Percentiles rank a stretch among this genome's conserved stretches.
Conservation (phyloP, 495 filamentous ascomycete species). For the Xylaria intraflava region DNA sequence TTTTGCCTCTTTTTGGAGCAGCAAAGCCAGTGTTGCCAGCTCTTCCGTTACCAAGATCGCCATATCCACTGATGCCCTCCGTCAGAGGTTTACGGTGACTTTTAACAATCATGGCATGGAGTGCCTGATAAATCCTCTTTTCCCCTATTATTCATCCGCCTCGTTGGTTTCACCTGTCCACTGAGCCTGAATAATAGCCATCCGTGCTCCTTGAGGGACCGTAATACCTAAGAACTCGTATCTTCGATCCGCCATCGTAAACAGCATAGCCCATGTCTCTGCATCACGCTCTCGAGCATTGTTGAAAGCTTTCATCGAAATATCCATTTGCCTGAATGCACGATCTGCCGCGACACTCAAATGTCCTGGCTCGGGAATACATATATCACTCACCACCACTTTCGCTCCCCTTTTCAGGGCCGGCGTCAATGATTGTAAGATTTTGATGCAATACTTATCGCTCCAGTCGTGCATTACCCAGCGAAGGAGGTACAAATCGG, state of each 20-base stretch:
- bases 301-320: conserved; percentile 21
- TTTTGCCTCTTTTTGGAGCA: no score
- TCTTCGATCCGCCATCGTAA: conserved; percentile 19
- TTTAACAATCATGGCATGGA: no score
- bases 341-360: conserved; percentile 3
- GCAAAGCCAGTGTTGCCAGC: no score
- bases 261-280: conserved; percentile 22
- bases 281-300: conserved; percentile 25
- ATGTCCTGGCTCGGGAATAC: conserved; percentile 27
- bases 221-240: conserved; percentile 13
- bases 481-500: conserved; percentile 43
- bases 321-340: conserved; percentile 20
- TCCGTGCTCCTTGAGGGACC: neutral
- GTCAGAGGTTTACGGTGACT: no score
- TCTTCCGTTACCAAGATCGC: no score
- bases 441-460: conserved; percentile 42
- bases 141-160: no score
- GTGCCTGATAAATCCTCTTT: no score
- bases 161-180: no score
- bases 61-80: no score
- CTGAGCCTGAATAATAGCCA: neutral
- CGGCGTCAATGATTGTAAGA: conserved; percentile 40
- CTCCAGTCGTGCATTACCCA: conserved; percentile 46
- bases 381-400: conserved; percentile 40
- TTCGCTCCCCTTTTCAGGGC: conserved; percentile 36